Evolutionary conservation across 2,329 filamentous ascomycete genomes (phyloP), one percentile per base, ranked within the genome.

Genomic region (Fusarium camptoceras): DNA sequence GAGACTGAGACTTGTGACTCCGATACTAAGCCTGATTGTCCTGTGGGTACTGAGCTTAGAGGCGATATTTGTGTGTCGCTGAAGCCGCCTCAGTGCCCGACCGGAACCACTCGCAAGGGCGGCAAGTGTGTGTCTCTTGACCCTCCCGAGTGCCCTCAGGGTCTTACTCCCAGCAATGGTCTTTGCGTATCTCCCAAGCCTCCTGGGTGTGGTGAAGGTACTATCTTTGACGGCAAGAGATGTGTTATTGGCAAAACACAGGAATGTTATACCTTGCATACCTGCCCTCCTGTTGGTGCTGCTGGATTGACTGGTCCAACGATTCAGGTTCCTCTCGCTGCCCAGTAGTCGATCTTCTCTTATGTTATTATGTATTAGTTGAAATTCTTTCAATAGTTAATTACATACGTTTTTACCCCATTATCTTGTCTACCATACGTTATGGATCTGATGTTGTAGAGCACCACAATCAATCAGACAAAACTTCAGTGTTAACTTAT

Each of bases 1-100:
- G 63, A 66, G 6, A 50, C 53, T 12, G 59, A 66, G 60, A 42
- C 53, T 1, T 64, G 59, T 15, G 54, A 64, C 8, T 64, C 62
- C 7, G n/a, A 28, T 3, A 3, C 16, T 0, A 24, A 44, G 4
- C 62, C 62, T 3, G n/a, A 9, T 3, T 66, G 59, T 15, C 42
- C 59, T 6, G 12, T 28, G 3, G 60, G 60, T 5, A 64, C 63
- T n/a, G 47, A 53, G 34, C 55, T 66, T 2, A 15, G 44, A n/a
- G 60, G 27, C 5, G 63, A 66, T n/a, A n/a, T 64, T 1, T 65
- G 47, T 14, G 60, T 66, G 4, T 64, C 60, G 1, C n/a, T 48
- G 1, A 44, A 43, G 3, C 54, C 48, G 3, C 63, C 59, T 4
- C 1, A 24, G 8, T 65, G 63, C 7, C 25, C 10, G 0, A 5